Evolutionary conservation across 257 asterid genomes (phyloP).

Genomic region (Cinchona pubescens): DNA sequence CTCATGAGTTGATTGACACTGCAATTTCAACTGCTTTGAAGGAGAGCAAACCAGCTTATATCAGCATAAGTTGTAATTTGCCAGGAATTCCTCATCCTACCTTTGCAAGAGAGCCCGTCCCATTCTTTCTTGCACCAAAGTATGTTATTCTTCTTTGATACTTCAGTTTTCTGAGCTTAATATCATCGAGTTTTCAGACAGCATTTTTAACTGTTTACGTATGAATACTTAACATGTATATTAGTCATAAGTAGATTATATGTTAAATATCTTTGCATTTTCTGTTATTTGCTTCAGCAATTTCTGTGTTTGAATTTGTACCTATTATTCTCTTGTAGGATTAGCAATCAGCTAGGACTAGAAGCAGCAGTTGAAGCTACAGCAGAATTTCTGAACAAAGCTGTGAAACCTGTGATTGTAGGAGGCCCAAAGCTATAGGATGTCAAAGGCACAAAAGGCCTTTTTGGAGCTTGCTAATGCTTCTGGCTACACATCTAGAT

Average conservation of each 20-base stretch:
- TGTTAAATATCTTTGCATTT: not conserved
- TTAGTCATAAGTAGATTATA: not conserved
- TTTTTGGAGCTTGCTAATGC: constrained; percentile 32
- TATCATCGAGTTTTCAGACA: not conserved
- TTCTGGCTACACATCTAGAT: constrained; percentile 27
- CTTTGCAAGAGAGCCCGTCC: constrained; percentile 35
- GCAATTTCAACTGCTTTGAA: constrained; percentile 38
- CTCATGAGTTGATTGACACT: constrained; percentile 37
- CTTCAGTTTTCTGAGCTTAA: not conserved
- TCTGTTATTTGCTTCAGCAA: too few species aligned
- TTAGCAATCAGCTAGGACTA: constrained; percentile 32
- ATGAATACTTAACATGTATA: not conserved
- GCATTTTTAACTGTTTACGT: not conserved
- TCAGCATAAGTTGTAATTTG: constrained; percentile 34
- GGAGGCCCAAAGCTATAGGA: constrained; percentile 36
- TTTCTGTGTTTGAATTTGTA: too few species aligned
- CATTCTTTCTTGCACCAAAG: constrained; percentile 32
- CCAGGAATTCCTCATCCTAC: constrained; percentile 32
- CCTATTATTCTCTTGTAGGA: constrained; percentile 16
- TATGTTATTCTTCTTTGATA: constrained; percentile 1
- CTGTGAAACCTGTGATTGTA: constrained; percentile 31
- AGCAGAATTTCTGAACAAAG: constrained; percentile 30
- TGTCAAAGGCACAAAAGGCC: constrained; percentile 28
- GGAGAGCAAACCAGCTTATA: constrained; percentile 35
- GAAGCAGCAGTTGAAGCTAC: constrained; percentile 38